Evolutionary conservation across 805 yeast species (phyloP), one percentile per base, ranked within the genome.

Genomic region (Candida vartiovaarae): DNA sequence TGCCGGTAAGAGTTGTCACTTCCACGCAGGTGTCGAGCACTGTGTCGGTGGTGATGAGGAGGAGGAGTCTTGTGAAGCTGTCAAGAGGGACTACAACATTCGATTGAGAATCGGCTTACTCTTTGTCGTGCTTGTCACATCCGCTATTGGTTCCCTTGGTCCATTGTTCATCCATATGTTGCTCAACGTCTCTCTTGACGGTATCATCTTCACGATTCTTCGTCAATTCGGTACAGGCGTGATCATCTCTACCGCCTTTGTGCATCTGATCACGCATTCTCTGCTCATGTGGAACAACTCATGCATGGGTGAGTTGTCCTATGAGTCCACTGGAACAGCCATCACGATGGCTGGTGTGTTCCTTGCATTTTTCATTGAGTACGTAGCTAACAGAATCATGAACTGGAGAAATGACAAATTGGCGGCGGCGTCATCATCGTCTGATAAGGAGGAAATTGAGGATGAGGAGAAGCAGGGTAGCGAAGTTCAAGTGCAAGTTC

Each of bases 21-120:
- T 50, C 49, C 56, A 52, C 40, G 56, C 56, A 28, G 56, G 56
- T 39, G 53, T 52, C 24, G 54, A 52, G 30, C 56, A 52, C 32
- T 52, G 56, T 50, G 44, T 43, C 25, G 53, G 53, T 33, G 53
- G 49, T 27, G 41, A 43, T 15, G 34, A 40, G 11, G 41, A 39
- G 5, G 30, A 29, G n/a, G 52, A 44, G 26, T 25, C 41, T 8
- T 52, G 56, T 45, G 51, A 45, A 33, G 39, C 35, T 31, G 40
- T 24, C 8, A 49, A 47, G 25, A 42, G 50, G 32, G 47, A 49
- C 29, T 51, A 51, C 33, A 39, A 51, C 34, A 49, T 49, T 9
- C 47, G 47, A 11, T 39, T 51, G 36, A 42, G 55, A 33, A 48
- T 51, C n/a, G 55, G 55, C 7, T 28, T 49, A 10, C 36, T 51